A percentile compares a stretch with the other conserved stretches of the same genome.
Conservation (phyloP, 2,329 filamentous ascomycete species). For the Pseudogymnoascus sp. region DNA sequence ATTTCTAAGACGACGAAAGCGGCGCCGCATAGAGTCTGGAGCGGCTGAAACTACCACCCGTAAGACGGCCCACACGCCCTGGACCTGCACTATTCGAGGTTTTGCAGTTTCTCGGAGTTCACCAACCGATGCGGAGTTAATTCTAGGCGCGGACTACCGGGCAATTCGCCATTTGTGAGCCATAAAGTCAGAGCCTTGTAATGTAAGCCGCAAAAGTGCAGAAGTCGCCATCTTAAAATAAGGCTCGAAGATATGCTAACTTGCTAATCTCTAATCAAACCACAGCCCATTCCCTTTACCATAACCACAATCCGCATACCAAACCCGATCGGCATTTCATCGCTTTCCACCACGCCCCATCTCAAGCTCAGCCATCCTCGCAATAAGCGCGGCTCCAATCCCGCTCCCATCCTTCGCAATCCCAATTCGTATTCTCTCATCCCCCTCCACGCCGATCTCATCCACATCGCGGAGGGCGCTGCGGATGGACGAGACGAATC, state of each 20-base stretch:
- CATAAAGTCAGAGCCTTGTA: too few species aligned
- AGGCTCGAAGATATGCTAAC: not conserved
- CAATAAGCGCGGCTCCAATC: constrained; percentile 92
- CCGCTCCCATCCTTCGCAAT: constrained; percentile 96
- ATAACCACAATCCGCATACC: not conserved
- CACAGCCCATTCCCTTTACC: not conserved
- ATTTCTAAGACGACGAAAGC: too few species aligned
- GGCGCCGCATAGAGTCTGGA: too few species aligned
- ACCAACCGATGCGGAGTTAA: too few species aligned
- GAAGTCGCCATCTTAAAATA: too few species aligned
- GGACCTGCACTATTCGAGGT: too few species aligned
- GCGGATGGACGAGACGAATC: constrained; percentile 81
- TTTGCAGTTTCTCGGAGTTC: too few species aligned
- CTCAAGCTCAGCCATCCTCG: constrained; percentile 71
- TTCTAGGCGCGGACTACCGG: too few species aligned
- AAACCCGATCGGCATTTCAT: not conserved
- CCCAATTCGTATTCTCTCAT: constrained; percentile 83
- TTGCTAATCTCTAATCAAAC: not conserved
- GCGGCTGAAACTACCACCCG: too few species aligned
- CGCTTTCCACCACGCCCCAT: constrained; percentile 27
- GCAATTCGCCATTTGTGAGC: too few species aligned
- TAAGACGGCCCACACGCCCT: too few species aligned
- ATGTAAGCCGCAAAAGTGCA: too few species aligned
- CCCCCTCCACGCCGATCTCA: constrained; percentile 68
- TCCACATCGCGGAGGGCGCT: constrained; percentile 71